These are phyloP conservation scores for Fusarium nelsonii DNA, from an alignment of 2,329 filamentous ascomycete genomes.

Conservation along the genomic window DNA sequence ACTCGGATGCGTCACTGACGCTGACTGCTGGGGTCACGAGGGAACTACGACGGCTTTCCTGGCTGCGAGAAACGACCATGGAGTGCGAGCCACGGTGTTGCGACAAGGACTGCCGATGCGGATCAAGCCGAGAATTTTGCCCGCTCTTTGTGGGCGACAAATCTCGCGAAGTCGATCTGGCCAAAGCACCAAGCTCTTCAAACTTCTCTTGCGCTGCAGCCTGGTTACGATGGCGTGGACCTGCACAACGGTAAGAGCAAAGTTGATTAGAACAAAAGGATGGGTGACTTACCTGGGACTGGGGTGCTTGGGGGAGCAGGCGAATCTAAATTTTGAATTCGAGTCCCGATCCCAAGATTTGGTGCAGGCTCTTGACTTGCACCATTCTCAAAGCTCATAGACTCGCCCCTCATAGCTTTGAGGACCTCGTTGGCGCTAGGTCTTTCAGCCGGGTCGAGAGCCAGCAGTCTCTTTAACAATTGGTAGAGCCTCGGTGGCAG, in stretches of 20 bases:
- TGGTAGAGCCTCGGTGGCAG: conserved; percentile 88
- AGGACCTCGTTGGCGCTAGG: conserved; percentile 90
- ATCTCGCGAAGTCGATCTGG: conserved; percentile 35
- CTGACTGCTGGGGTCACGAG: conserved; percentile 27
- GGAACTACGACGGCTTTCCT: conserved; percentile 51
- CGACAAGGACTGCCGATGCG: conserved; percentile 19
- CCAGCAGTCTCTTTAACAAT: conserved; percentile 83
- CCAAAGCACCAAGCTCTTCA: conserved; percentile 39
- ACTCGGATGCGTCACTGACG: conserved; percentile 30
- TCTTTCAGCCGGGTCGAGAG: conserved; percentile 79
- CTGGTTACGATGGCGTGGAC: conserved; percentile 47
- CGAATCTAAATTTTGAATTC: conserved; percentile 69
- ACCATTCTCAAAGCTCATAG: conserved; percentile 57
- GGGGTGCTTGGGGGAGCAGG: conserved; percentile 64
- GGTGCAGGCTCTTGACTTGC: conserved; percentile 55
- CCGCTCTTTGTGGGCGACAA: conserved; percentile 31
- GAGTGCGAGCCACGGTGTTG: conserved; percentile 47
- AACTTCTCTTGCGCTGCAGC: conserved; percentile 45
- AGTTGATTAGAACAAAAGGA: conserved; percentile 37
- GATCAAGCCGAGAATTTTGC: conserved; percentile 30
- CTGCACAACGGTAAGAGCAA: conserved; percentile 50
- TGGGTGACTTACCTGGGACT: conserved; percentile 55
- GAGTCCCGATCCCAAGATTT: conserved; percentile 57
- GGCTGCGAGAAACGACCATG: conserved; percentile 58
- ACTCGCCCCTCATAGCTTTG: conserved; percentile 78